phyloP scores from a whole-genome alignment of 2,329 filamentous ascomycete species.

The Claviceps sp. region DNA sequence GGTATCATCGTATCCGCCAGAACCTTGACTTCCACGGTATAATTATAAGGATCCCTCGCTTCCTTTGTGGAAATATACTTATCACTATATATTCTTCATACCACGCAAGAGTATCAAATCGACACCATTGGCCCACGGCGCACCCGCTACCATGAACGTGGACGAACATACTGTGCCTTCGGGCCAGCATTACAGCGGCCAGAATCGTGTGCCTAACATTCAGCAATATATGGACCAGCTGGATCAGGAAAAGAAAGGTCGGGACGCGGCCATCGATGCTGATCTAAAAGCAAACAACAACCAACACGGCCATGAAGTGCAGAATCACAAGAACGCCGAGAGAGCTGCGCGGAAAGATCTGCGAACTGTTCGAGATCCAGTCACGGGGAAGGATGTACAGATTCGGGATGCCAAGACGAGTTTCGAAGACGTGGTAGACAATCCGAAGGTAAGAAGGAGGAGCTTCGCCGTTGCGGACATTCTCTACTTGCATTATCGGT shows the following conservation, averaged over 20 bases:
- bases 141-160: slow-evolving; percentile 19
- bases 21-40: too few species aligned
- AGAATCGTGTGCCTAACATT: slow-evolving; percentile 78
- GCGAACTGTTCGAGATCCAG: slow-evolving; percentile 72
- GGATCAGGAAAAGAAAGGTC: slow-evolving; percentile 63
- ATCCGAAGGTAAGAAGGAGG: slow-evolving; percentile 45
- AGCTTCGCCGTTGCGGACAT: too few species aligned
- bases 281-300: slow-evolving; percentile 23
- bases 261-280: slow-evolving; percentile 59
- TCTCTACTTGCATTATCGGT: neutral
- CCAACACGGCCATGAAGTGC: slow-evolving; percentile 21
- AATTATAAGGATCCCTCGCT: too few species aligned
- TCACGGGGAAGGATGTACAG: slow-evolving; percentile 71
- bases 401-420: slow-evolving; percentile 70
- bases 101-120: neutral
- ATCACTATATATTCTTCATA: neutral
- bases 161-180: slow-evolving; percentile 29
- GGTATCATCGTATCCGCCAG: too few species aligned
- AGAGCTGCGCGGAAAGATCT: slow-evolving; percentile 33
- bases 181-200: slow-evolving; percentile 65
- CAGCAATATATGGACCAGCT: slow-evolving; percentile 69
- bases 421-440: slow-evolving; percentile 53
- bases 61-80: neutral
- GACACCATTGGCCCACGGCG: neutral
- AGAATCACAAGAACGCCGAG: slow-evolving; percentile 28